Evolutionary conservation across 495 filamentous ascomycete species (phyloP).

Genomic region (Melanomma pulvis-pyrius): DNA sequence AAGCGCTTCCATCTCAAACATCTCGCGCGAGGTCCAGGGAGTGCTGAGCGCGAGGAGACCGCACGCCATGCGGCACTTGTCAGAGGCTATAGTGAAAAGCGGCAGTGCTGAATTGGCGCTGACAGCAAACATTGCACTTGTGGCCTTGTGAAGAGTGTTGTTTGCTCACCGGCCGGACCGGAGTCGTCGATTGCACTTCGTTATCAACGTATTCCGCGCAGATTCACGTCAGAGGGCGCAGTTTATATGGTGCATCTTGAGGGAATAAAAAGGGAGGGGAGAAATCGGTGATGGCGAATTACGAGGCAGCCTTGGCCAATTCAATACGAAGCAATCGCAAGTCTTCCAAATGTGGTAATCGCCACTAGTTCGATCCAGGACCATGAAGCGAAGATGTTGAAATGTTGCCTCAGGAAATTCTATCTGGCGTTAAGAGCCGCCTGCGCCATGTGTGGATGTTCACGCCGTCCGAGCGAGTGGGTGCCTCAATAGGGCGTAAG

Average conservation of each 20-base stretch:
- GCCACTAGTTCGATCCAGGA: neutral
- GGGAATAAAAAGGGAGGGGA: neutral
- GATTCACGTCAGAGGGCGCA: neutral
- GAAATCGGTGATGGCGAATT: neutral
- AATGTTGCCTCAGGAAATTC: neutral
- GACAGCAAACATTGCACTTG: neutral
- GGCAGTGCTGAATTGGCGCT: neutral
- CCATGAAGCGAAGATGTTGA: neutral
- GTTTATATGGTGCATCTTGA: neutral
- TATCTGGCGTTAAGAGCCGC: neutral
- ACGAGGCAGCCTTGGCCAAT: neutral
- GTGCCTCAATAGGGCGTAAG: neutral
- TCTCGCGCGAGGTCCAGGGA: neutral
- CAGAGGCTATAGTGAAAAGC: neutral
- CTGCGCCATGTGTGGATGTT: constrained; percentile 1
- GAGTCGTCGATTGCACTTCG: no score
- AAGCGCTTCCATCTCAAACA: neutral
- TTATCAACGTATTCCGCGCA: no score
- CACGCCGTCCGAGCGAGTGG: neutral
- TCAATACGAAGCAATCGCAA: no score
- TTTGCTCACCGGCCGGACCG: neutral
- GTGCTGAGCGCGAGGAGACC: neutral
- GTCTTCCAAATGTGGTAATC: neutral
- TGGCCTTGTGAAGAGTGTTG: neutral
- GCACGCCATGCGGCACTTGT: neutral